phyloP scores from a whole-genome alignment of 2,329 filamentous ascomycete species.

The Niveomyces coronatus region DNA sequence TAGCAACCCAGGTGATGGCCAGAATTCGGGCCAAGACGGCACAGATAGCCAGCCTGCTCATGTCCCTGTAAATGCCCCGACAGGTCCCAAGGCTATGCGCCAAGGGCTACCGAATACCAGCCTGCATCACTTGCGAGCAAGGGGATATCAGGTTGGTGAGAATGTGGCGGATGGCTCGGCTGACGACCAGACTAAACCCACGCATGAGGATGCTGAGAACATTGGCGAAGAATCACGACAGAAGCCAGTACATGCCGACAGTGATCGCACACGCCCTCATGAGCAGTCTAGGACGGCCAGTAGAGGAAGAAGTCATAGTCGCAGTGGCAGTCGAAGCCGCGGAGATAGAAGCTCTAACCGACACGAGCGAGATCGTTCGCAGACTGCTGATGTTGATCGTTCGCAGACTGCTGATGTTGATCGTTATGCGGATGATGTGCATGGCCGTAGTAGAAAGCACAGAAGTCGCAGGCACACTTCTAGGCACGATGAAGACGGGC shows the following conservation, averaged over 20 bases:
- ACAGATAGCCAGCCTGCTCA: constrained; percentile 2
- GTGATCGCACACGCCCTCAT: constrained; percentile 19
- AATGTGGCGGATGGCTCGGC: not conserved
- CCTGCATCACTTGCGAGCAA: constrained; percentile 52
- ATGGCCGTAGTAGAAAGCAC: constrained; percentile 39
- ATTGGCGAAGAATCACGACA: constrained; percentile 8
- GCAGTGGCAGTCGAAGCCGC: constrained; percentile 21
- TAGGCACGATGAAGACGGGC: constrained; percentile 36
- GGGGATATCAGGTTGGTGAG: constrained; percentile 35
- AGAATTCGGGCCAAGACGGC: constrained; percentile 5
- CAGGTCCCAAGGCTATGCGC: constrained; percentile 88
- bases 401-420: constrained; percentile 41
- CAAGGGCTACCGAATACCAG: constrained; percentile 78
- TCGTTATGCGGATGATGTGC: constrained; percentile 33
- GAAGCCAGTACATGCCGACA: constrained; percentile 12
- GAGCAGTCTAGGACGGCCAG: constrained; percentile 26
- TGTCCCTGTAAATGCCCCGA: constrained; percentile 63
- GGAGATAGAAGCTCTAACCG: constrained; percentile 37
- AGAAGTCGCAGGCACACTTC: constrained; percentile 30
- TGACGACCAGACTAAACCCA: constrained; percentile 9
- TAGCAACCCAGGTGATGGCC: constrained; percentile 18
- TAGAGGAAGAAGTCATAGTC: constrained; percentile 14
- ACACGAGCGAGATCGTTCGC: constrained; percentile 46
- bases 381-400: constrained; percentile 40
- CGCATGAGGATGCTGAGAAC: constrained; percentile 13